Evolutionary conservation across 2,329 filamentous ascomycete genomes (phyloP), one percentile per base, ranked within the genome.

Genomic region (Botryotinia calthae): DNA sequence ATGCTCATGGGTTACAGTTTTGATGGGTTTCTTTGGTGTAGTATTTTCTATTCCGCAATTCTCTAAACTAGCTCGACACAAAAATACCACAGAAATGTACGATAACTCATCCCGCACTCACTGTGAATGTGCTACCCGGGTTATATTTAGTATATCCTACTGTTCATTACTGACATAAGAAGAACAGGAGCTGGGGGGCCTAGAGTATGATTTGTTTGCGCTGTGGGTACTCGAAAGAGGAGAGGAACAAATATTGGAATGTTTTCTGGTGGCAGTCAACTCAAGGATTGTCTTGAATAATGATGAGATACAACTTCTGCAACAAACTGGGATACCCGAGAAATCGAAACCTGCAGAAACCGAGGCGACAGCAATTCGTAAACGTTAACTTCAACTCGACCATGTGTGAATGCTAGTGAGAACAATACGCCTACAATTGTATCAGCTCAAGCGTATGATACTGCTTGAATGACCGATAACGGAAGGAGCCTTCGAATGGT

Each of bases 351-450:
- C 1, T 51, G 12, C 48, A 51, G 25, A 51, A 51, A 5, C n/a
- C 48, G 48, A 51, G 5, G 14, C 25, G 1, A 51, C 12, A 51
- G 6, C 10, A n/a, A 44, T 58, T 31, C 20, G n/a, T 82, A 20
- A 82, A 82, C 4, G 74, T 82, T 34, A 82, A 82, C 74, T 84
- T 79, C 74, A 81, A 82, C 73, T 80, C 73, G 59, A 80, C 76
- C 72, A 79, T 76, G 28, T 78, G 72, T 16, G 76, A 76, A 9
- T 78, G 25, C 81, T 83, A 12, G 76, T 80, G 1, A 77, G 76
- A 4, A 80, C 83, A 75, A 81, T 82, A 76, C 78, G 80, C 9
- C 61, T 82, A 2, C 72, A 79, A 7, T 74, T 84, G 14, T 80
- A 82, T 75, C 77, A 9, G 76, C 80, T 3, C 79, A 82, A 14